Conservation (phyloP, 306 rosid genomes). For the Malus sylvestris region DNA sequence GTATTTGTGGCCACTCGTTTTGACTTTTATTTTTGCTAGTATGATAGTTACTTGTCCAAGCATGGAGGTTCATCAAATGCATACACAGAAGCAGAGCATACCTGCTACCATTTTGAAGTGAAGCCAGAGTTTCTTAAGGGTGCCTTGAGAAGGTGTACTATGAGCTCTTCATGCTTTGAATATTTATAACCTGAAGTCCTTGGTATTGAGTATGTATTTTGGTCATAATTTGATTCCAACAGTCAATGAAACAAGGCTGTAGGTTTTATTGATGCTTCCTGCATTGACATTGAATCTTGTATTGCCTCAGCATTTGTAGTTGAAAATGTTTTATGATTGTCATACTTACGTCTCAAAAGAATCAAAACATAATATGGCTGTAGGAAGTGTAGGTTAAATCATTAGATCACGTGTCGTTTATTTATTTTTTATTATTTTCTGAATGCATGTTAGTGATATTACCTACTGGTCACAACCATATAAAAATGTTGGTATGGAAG, state of each 20-base stretch:
- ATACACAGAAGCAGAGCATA: constrained; percentile 80
- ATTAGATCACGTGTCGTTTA: not conserved
- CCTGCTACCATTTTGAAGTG: constrained; percentile 98
- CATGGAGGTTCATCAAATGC: constrained; percentile 98
- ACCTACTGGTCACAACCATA: not conserved
- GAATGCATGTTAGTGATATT: not conserved
- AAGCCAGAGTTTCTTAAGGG: constrained; percentile 80
- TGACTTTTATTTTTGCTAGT: constrained; percentile 59
- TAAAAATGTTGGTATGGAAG: not conserved
- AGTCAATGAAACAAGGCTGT: constrained; percentile 5
- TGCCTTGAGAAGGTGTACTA: constrained; percentile 72
- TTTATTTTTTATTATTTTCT: not conserved
- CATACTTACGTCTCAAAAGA: not conserved
- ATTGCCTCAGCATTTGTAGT: not conserved
- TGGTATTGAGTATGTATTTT: constrained; percentile 9
- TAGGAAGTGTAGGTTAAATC: not conserved
- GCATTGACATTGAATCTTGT: not conserved
- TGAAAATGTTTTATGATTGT: not conserved
- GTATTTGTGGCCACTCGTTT: constrained; percentile 21
- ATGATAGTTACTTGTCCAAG: constrained; percentile 95
- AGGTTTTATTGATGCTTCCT: constrained; percentile 17
- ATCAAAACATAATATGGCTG: not conserved
- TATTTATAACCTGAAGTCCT: constrained; percentile 1
- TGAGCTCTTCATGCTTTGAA: constrained; percentile 7
- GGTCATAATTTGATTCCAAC: not conserved